A percentile compares a stretch with the other conserved stretches of the same genome.
These are phyloP conservation scores for Fusarium tjaetaba DNA, from an alignment of 2,329 filamentous ascomycete genomes.

Conservation along the genomic window DNA sequence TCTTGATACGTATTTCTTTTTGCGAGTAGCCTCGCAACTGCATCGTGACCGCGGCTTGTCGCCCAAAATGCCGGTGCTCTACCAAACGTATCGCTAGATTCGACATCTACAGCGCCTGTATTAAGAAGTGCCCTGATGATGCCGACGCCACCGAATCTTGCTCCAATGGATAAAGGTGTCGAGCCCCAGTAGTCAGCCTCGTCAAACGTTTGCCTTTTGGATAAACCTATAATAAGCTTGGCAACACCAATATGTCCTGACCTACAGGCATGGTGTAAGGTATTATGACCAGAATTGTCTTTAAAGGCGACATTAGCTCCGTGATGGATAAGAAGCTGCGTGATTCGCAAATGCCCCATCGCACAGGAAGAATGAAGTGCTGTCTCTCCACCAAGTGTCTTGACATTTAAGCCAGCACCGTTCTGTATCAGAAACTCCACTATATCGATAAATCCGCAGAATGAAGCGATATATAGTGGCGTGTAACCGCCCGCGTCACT, in stretches of 20 bases:
- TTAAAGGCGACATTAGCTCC: background rate
- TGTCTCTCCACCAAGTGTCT: rapidly evolving
- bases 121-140: rapidly evolving
- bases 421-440: background rate
- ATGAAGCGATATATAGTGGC: rapidly evolving
- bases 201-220: rapidly evolving
- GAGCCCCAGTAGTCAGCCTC: background rate
- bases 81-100: rapidly evolving
- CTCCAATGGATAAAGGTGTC: rapidly evolving
- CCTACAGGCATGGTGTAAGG: background rate
- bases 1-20: rapidly evolving
- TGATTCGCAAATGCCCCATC: rapidly evolving
- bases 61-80: rapidly evolving
- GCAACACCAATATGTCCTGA: too few species aligned
- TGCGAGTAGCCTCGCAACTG: rapidly evolving
- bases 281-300: rapidly evolving
- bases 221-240: too few species aligned
- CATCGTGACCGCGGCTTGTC: rapidly evolving
- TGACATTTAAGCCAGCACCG: rapidly evolving
- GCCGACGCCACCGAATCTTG: rapidly evolving
- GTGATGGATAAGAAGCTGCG: rapidly evolving
- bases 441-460: rapidly evolving
- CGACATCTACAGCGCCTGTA: rapidly evolving
- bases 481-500: rapidly evolving
- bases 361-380: rapidly evolving